Base-by-base conservation (phyloP, 169 alveolate species). In the Plasmodium sp. region DNA sequence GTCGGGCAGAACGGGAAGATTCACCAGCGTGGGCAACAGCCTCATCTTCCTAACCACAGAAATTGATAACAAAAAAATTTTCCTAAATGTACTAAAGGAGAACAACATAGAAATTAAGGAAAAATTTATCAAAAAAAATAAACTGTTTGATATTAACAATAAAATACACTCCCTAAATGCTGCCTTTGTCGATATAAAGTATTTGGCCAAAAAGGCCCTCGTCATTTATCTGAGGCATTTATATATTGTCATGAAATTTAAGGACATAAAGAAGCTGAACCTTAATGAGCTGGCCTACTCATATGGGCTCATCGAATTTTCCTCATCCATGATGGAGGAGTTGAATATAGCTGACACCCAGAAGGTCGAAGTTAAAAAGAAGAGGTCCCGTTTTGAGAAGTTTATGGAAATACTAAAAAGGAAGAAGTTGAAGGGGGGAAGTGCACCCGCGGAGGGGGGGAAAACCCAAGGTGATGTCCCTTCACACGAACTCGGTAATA, bases 1-100 rank as follows among this genome's bases (percentile, higher is more conserved):
- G 93, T 99, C 99, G 4, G 99, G 99, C 33, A 97, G 99, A 95
- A 99, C 99, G 1, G 99, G 99, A 27, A 97, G 99, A 67, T 98
- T 98, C 94, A 97, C 99, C 86, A 95, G 95, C 31, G 80, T 84
- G 4, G 99, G 99, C 0, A 94, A 92, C 56, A 95, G 97, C 7
- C 88, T 97, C 56, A 73, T 96, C 33, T 93, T 97, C 34, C 74
- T 96, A 41, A 51, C 95, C 56, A 96, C 86, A 34, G 84, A 93
- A 43, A 86, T 43, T 86, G 93, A 86, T 71, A 77, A 86, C 81
- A 86, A 86, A 4, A 86, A 86, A 34, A 51, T 75, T 51, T 86
- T 86, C 67, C 77, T 86, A 86, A 74, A 86, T n/a, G 84, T 86
- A 5, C 73, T 86, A 41, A 74, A 79, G n/a, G 93, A 86, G 54